A percentile compares a stretch with the other conserved stretches of the same genome.
Conservation (phyloP, 805 yeast genomes). For the Candida michaelii region DNA sequence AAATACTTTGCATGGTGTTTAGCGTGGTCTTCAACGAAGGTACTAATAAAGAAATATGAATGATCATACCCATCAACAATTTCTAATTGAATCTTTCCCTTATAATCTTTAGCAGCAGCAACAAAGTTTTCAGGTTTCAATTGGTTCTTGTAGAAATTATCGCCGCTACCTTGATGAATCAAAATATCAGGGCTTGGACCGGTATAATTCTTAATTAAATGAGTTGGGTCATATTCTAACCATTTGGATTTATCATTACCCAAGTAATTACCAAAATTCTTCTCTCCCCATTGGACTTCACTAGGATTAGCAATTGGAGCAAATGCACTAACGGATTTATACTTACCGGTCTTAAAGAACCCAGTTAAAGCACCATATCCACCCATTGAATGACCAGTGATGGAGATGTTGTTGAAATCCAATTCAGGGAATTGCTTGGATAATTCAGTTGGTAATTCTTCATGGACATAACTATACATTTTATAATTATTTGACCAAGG, state of each 20-base stretch:
- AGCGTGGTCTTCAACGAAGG: conserved; percentile 81
- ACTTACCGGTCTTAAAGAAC: conserved; percentile 62
- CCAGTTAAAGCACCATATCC: conserved; percentile 87
- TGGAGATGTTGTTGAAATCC: conserved; percentile 65
- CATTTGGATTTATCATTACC: conserved; percentile 63
- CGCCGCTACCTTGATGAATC: conserved; percentile 80
- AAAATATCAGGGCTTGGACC: conserved; percentile 61
- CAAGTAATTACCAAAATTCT: conserved; percentile 77
- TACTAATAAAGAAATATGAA: conserved; percentile 79
- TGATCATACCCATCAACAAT: conserved; percentile 87
- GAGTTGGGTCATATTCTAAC: conserved; percentile 82
- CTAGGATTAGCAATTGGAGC: conserved; percentile 86
- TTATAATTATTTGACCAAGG: conserved; percentile 74
- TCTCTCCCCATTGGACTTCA: conserved; percentile 82
- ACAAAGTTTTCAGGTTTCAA: conserved; percentile 74
- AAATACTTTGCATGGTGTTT: conserved; percentile 78
- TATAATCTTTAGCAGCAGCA: conserved; percentile 57
- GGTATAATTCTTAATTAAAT: conserved; percentile 56
- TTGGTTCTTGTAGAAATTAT: conserved; percentile 71
- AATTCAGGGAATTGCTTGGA: conserved; percentile 44
- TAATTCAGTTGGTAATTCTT: conserved; percentile 64
- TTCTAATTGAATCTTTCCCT: conserved; percentile 57
- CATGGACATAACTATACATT: conserved; percentile 81
- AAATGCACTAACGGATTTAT: conserved; percentile 83
- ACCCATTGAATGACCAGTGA: conserved; percentile 99